phyloP scores from a whole-genome alignment of 1,139 yeast species.

The Hemisphaericaspora xylanilytica region DNA sequence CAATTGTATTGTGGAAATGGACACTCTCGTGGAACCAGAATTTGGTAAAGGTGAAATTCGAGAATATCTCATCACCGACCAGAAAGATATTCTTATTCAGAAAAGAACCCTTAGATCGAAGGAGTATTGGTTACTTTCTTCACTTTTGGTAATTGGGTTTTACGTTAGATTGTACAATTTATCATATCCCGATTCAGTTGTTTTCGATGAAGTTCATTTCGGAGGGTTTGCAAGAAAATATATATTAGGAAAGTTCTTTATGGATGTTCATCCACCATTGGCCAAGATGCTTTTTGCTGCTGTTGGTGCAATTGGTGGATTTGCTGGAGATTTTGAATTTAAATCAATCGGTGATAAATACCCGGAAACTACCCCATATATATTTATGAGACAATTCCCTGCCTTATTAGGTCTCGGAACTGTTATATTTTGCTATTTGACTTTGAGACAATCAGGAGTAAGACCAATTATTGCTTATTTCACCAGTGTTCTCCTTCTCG shows the following conservation, averaged over 20 bases:
- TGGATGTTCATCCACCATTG: conserved; percentile 95
- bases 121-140: conserved; percentile 38
- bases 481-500: conserved; percentile 63
- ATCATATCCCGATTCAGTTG: conserved; percentile 33
- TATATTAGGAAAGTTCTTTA: conserved; percentile 68
- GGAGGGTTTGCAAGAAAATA: conserved; percentile 80
- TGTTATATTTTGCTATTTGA: conserved; percentile 70
- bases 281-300: conserved; percentile 88
- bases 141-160: conserved; percentile 53
- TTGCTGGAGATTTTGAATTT: conserved; percentile 72
- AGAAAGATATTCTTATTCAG: conserved; percentile 19
- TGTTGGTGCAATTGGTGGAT: conserved; percentile 70
- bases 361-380: conserved; percentile 66
- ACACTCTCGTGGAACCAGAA: conserved; percentile 25
- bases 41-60: conserved; percentile 29
- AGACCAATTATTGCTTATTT: conserved; percentile 70
- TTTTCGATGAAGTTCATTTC: conserved; percentile 45
- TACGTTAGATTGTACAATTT: conserved; percentile 40
- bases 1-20: conserved; percentile 9
- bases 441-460: conserved; percentile 84
- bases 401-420: conserved; percentile 82
- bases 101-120: conserved; percentile 22
- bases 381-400: conserved; percentile 82
- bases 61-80: conserved; percentile 29
- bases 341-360: conserved; percentile 65